Conservation (phyloP, 768 basidiomycete genomes). For the Cystobasidium onofrii region DNA sequence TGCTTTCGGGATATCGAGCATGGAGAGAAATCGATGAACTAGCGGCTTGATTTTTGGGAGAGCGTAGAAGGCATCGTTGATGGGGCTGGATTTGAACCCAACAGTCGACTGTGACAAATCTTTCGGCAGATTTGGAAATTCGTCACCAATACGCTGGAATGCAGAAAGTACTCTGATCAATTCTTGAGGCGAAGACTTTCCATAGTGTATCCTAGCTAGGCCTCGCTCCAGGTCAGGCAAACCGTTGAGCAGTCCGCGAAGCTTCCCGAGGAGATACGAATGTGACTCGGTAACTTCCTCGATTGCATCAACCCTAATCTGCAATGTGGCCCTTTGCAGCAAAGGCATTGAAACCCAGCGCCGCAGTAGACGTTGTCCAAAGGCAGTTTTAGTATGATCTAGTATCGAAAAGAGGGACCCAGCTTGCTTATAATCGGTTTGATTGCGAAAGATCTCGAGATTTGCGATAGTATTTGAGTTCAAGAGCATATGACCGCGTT, state of each 20-base stretch:
- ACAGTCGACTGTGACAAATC: conserved; percentile 47
- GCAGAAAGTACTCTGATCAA: conserved; percentile 65
- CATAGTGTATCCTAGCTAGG: conserved; percentile 89
- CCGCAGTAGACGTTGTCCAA: conserved; percentile 73
- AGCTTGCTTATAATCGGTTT: conserved; percentile 62
- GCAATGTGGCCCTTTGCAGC: conserved; percentile 58
- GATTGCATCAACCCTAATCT: conserved; percentile 72
- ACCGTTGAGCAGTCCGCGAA: conserved; percentile 62
- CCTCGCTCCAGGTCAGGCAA: conserved; percentile 88
- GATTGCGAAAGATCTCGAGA: conserved; percentile 84
- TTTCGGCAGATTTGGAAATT: conserved; percentile 53
- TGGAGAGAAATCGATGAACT: conserved; percentile 53
- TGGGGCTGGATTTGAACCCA: conserved; percentile 58
- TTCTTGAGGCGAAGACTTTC: conserved; percentile 71
- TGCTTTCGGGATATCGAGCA: conserved; percentile 59
- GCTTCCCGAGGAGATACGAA: conserved; percentile 22
- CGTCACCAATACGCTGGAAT: conserved; percentile 60
- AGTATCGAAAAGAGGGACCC: conserved; percentile 80
- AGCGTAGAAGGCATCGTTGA: conserved; percentile 62
- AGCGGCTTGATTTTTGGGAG: conserved; percentile 60
- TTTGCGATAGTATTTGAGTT: conserved; percentile 80
- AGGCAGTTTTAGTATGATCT: conserved; percentile 76
- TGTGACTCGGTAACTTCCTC: conserved; percentile 57
- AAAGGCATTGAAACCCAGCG: conserved; percentile 83
- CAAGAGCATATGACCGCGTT: conserved; percentile 73